These are phyloP conservation scores for Clarireedia monteithiana DNA, from an alignment of 2,329 filamentous ascomycete species.

Conservation along the genomic window DNA sequence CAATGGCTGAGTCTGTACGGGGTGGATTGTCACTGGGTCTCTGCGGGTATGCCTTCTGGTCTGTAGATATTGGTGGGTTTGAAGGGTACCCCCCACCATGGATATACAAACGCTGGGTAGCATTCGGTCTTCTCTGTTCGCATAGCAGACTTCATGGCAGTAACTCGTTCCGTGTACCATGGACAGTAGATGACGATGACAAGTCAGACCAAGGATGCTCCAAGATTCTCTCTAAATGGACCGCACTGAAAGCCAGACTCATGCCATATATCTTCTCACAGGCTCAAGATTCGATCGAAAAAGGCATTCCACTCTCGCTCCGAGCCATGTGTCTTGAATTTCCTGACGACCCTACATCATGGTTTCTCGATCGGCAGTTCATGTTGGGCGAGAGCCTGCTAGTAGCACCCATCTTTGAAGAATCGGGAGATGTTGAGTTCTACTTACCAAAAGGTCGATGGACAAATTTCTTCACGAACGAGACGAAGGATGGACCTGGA, in stretches of 20 bases:
- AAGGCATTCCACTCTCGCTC: slow-evolving; percentile 46
- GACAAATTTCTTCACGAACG: slow-evolving; percentile 41
- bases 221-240: slow-evolving; percentile 39
- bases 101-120: slow-evolving; percentile 58
- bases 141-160: slow-evolving; percentile 53
- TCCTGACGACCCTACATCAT: slow-evolving; percentile 49
- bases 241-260: slow-evolving; percentile 42
- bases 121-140: slow-evolving; percentile 53
- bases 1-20: slow-evolving; percentile 53
- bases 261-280: slow-evolving; percentile 51
- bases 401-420: slow-evolving; percentile 51
- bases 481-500: slow-evolving; percentile 33
- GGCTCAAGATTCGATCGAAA: slow-evolving; percentile 39
- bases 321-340: slow-evolving; percentile 54
- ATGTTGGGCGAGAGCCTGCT: slow-evolving; percentile 52
- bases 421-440: slow-evolving; percentile 46
- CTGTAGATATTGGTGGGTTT: slow-evolving; percentile 55
- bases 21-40: slow-evolving; percentile 50
- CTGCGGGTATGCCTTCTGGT: slow-evolving; percentile 53
- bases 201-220: slow-evolving; percentile 39
- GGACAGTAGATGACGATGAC: slow-evolving; percentile 51
- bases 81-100: slow-evolving; percentile 49
- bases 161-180: slow-evolving; percentile 54
- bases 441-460: slow-evolving; percentile 45
- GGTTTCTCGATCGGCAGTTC: slow-evolving; percentile 51